Percentiles rank a stretch among this genome's conserved stretches.
phyloP scores from a whole-genome alignment of 177 flowering plant species.

The Vitis hybrid region DNA sequence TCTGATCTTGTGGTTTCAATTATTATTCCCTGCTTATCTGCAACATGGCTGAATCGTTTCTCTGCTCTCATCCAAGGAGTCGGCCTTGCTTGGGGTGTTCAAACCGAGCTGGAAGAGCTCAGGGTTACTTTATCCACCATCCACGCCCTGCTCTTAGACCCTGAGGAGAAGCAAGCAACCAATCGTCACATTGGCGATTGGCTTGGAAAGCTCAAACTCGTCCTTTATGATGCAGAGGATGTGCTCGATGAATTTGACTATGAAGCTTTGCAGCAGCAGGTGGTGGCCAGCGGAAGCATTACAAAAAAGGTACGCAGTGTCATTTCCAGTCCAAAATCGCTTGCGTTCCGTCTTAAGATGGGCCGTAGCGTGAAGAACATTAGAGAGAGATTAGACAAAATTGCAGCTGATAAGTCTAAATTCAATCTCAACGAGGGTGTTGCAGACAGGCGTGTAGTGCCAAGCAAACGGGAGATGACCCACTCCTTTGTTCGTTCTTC shows the following conservation, averaged over 20 bases:
- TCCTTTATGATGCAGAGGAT: slow-evolving; percentile 5
- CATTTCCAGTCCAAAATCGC: background rate
- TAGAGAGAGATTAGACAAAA: slow-evolving; percentile 7
- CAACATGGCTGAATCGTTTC: slow-evolving; percentile 6
- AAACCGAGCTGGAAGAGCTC: background rate
- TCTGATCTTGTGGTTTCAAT: too few species aligned
- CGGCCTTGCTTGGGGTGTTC: slow-evolving; percentile 1
- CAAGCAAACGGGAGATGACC: too few species aligned
- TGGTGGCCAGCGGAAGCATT: too few species aligned
- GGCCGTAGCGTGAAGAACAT: slow-evolving; percentile 4
- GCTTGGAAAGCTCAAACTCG: slow-evolving; percentile 2
- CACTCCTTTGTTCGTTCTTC: background rate
- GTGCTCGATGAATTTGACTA: background rate
- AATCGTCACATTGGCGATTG: background rate
- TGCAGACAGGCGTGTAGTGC: too few species aligned
- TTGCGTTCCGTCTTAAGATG: slow-evolving; percentile 8
- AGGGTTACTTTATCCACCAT: background rate
- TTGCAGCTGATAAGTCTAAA: background rate
- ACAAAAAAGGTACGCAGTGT: slow-evolving; percentile 1
- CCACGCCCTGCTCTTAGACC: slow-evolving; percentile 1
- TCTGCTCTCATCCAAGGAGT: background rate
- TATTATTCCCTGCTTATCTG: too few species aligned
- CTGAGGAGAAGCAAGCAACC: slow-evolving; percentile 6
- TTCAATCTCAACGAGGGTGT: background rate
- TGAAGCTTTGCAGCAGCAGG: background rate